A percentile compares a stretch with the other conserved stretches of the same genome.
Evolutionary conservation across 2,329 filamentous ascomycete genomes (phyloP).

Genomic region (Mollisia scopiformis): DNA sequence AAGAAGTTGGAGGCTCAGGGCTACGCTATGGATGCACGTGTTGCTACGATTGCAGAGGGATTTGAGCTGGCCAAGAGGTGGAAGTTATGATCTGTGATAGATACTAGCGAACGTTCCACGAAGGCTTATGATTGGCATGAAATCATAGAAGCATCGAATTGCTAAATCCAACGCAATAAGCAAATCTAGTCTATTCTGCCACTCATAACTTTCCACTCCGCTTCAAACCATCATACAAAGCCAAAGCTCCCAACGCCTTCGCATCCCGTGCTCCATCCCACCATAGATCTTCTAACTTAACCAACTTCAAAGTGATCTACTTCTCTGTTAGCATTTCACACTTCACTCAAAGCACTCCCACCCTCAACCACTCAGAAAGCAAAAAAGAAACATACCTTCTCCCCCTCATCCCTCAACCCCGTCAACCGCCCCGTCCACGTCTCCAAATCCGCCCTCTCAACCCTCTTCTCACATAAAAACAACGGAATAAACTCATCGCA

Average conservation of each 20-base stretch:
- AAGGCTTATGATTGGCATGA: too few relatives aligned
- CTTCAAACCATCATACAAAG: constrained; percentile 59
- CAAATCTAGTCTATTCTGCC: background rate
- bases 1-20: constrained; percentile 45
- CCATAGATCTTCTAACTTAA: constrained; percentile 60
- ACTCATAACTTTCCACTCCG: constrained; percentile 30
- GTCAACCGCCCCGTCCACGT: constrained; percentile 62
- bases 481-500: constrained; percentile 64
- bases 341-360: background rate
- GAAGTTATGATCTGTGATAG: constrained; percentile 29
- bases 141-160: background rate
- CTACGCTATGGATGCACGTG: constrained; percentile 43
- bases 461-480: constrained; percentile 57
- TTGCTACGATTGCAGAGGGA: constrained; percentile 43
- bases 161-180: background rate
- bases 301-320: constrained; percentile 60
- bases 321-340: background rate
- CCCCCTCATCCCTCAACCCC: constrained; percentile 58
- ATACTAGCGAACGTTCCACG: too few relatives aligned
- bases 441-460: constrained; percentile 51
- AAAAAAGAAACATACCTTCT: constrained; percentile 42
- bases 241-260: constrained; percentile 62
- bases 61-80: constrained; percentile 41
- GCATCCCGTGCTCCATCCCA: constrained; percentile 58
- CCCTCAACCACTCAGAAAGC: background rate